Evolutionary conservation across 176 grass and related monocot genomes (phyloP).

Genomic region (Eleusine indica): DNA sequence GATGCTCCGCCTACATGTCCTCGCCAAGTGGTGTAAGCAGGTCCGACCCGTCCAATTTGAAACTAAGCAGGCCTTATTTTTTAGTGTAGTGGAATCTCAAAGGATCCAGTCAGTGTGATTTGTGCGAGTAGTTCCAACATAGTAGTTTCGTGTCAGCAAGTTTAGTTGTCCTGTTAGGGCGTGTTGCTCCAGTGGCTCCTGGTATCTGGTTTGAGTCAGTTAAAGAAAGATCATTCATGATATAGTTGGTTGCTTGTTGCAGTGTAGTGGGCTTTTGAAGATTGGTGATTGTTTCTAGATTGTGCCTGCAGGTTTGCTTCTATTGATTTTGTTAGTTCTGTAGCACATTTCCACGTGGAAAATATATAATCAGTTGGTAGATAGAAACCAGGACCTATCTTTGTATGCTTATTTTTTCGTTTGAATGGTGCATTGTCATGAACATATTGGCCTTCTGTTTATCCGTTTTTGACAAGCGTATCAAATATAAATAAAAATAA

Average conservation of each 20-base stretch:
- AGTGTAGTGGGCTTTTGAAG: slow-evolving; percentile 3
- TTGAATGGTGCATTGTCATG: background rate
- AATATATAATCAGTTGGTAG: background rate
- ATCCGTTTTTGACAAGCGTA: background rate
- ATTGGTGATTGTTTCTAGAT: background rate
- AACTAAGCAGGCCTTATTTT: background rate
- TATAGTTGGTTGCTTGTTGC: slow-evolving; percentile 22
- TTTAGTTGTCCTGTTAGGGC: background rate
- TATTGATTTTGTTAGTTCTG: background rate
- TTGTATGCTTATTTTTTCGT: background rate
- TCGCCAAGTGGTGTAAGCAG: slow-evolving; percentile 99
- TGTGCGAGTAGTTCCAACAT: background rate
- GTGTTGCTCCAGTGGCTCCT: background rate
- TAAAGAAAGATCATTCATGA: background rate
- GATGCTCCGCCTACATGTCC: slow-evolving; percentile 97
- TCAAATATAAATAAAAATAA: background rate
- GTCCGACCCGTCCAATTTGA: slow-evolving; percentile 36
- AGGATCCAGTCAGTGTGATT: slow-evolving; percentile 5
- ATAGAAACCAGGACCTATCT: background rate
- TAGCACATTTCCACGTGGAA: background rate
- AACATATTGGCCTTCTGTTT: background rate
- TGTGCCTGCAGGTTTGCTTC: background rate
- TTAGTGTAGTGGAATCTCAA: background rate
- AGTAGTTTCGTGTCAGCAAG: background rate
- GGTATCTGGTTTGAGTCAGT: background rate